A percentile compares a stretch with the other conserved stretches of the same genome.
These are phyloP conservation scores for Ustilago xerochloae DNA, from an alignment of 1,284 basidiomycete species.

Conservation along the genomic window DNA sequence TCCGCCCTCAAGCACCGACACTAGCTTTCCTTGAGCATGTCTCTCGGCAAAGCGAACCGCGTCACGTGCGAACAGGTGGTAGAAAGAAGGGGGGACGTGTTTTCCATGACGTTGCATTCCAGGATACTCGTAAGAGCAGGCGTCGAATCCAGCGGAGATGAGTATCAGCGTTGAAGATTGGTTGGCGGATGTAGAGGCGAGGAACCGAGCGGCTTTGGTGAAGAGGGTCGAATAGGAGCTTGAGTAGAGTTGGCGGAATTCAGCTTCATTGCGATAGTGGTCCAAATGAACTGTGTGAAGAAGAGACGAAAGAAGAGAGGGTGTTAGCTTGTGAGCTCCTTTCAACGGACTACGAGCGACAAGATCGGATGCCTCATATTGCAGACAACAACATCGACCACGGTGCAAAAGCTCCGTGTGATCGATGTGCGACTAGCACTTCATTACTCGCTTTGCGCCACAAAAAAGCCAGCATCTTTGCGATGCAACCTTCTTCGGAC, in stretches of 20 bases:
- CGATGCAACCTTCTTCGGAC: constrained; percentile 47
- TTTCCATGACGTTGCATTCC: constrained; percentile 92
- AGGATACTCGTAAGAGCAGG: constrained; percentile 87
- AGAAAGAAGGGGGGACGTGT: constrained; percentile 89
- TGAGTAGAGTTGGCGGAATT: constrained; percentile 84
- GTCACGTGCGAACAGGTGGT: constrained; percentile 83
- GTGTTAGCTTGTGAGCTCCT: too few species aligned
- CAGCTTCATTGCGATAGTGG: constrained; percentile 77
- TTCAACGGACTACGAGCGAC: too few species aligned
- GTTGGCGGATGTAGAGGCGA: constrained; percentile 76
- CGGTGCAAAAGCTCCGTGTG: background rate
- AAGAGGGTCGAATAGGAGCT: constrained; percentile 79
- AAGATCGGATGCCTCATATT: constrained; percentile 31
- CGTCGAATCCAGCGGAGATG: constrained; percentile 82
- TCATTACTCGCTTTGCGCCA: constrained; percentile 8
- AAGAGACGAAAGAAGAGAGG: background rate
- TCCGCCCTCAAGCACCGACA: constrained; percentile 93
- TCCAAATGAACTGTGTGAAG: constrained; percentile 82
- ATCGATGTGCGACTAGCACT: background rate
- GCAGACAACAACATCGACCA: background rate
- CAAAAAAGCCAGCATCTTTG: constrained; percentile 14
- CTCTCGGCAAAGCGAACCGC: constrained; percentile 76
- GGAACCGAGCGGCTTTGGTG: constrained; percentile 79
- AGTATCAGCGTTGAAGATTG: constrained; percentile 79
- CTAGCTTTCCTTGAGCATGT: constrained; percentile 77